These are phyloP conservation scores for Afroboletus lepidellus DNA, from an alignment of 1,284 basidiomycete genomes.

Conservation along the genomic window DNA sequence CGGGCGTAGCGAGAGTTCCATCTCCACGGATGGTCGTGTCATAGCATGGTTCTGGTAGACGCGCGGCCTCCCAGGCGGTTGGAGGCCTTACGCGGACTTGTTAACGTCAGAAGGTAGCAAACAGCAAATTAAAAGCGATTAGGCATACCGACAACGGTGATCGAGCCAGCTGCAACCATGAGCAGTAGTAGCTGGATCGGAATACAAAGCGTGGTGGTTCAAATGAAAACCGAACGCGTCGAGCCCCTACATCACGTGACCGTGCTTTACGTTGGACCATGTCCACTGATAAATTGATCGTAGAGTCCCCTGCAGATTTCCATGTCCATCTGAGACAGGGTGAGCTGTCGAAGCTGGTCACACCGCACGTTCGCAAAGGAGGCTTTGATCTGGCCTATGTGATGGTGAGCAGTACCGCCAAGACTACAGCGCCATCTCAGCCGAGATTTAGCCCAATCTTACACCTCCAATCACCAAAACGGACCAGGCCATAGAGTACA, in stretches of 20 bases:
- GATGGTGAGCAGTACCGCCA: constrained; percentile 63
- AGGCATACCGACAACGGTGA: constrained; percentile 75
- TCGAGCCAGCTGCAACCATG: constrained; percentile 84
- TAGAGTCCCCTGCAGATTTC: constrained; percentile 86
- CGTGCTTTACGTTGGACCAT: constrained; percentile 25
- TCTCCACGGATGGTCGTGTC: constrained; percentile 76
- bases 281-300: constrained; percentile 27
- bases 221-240: constrained; percentile 36
- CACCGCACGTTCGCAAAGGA: constrained; percentile 87
- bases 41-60: constrained; percentile 70
- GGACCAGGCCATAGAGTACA: constrained; percentile 82
- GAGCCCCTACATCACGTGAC: constrained; percentile 25
- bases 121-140: neutral
- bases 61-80: constrained; percentile 76
- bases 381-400: constrained; percentile 94
- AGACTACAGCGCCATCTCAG: constrained; percentile 11
- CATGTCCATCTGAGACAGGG: constrained; percentile 97
- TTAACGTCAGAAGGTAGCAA: constrained; percentile 10
- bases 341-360: constrained; percentile 78
- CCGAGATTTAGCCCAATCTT: constrained; percentile 78
- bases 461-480: constrained; percentile 90
- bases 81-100: constrained; percentile 91
- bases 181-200: neutral
- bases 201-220: constrained; percentile 1
- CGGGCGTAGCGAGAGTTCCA: constrained; percentile 72